phyloP scores from a whole-genome alignment of 345 rosid genomes.

The Bruguiera sexangula region DNA sequence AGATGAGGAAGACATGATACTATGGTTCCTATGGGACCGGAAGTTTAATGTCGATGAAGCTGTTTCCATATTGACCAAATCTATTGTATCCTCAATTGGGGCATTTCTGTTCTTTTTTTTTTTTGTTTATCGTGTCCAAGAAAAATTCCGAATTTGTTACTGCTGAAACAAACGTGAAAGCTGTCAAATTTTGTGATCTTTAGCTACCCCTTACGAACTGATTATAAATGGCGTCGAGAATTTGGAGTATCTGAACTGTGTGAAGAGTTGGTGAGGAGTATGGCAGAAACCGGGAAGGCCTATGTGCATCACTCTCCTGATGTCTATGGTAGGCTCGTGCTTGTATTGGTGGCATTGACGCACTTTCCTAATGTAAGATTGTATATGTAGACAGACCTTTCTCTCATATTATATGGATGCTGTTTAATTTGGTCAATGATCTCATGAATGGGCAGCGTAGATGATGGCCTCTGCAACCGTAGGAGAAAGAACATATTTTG shows the following conservation, averaged over 20 bases:
- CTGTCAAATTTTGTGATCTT: too few relatives aligned
- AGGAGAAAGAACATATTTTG: too few relatives aligned
- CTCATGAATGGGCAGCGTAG: too few relatives aligned
- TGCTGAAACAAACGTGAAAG: too few relatives aligned
- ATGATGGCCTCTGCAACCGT: too few relatives aligned
- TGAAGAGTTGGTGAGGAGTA: slow-evolving; percentile 53
- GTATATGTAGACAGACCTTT: slow-evolving; percentile 3
- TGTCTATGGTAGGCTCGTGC: slow-evolving; percentile 63
- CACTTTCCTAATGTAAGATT: slow-evolving; percentile 69
- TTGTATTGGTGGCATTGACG: slow-evolving; percentile 74
- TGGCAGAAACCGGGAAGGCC: slow-evolving; percentile 69
- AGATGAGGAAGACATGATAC: slow-evolving; percentile 90
- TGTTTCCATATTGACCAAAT: slow-evolving; percentile 53
- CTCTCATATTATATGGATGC: not conserved
- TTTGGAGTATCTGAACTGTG: slow-evolving; percentile 62
- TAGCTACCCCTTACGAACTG: slow-evolving; percentile 22
- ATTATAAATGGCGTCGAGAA: slow-evolving; percentile 83
- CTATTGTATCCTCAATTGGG: slow-evolving; percentile 63
- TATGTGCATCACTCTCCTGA: slow-evolving; percentile 72
- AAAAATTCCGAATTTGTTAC: too few relatives aligned
- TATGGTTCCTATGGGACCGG: slow-evolving; percentile 79
- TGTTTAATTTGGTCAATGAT: not conserved
- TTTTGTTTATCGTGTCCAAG: too few relatives aligned
- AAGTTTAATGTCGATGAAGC: slow-evolving; percentile 66
- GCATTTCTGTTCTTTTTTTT: too few relatives aligned